phyloP scores from a whole-genome alignment of 805 yeast genomes.

The Scheffersomyces coipomensis region DNA sequence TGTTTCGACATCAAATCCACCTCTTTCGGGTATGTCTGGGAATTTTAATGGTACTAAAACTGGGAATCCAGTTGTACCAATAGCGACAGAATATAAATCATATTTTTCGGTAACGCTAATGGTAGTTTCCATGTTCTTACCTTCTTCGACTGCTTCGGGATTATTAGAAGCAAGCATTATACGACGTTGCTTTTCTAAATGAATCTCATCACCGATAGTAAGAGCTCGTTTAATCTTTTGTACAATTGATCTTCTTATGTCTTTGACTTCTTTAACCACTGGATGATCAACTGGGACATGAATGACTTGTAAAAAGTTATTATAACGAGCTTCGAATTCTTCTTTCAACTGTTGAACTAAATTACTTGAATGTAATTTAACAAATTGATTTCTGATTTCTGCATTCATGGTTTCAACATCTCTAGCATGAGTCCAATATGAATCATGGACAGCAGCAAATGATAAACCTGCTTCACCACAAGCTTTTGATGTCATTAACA shows the following conservation, averaged over 20 bases:
- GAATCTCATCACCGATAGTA: constrained; percentile 71
- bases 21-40: constrained; percentile 75
- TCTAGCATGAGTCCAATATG: constrained; percentile 96
- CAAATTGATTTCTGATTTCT: constrained; percentile 73
- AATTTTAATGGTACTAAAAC: constrained; percentile 66
- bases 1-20: constrained; percentile 75
- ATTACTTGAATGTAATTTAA: constrained; percentile 71
- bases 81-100: constrained; percentile 21
- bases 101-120: constrained; percentile 51
- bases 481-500: constrained; percentile 82
- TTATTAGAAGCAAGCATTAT: constrained; percentile 51
- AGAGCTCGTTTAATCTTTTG: constrained; percentile 51
- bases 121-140: constrained; percentile 64
- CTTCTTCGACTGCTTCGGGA: constrained; percentile 47
- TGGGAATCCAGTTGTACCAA: constrained; percentile 28
- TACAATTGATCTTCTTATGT: constrained; percentile 48
- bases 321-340: constrained; percentile 82
- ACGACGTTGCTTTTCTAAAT: constrained; percentile 65
- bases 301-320: constrained; percentile 62
- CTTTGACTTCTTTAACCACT: constrained; percentile 49
- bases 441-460: constrained; percentile 96
- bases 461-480: constrained; percentile 64
- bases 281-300: constrained; percentile 51
- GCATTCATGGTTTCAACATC: constrained; percentile 73
- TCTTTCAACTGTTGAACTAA: constrained; percentile 65